phyloP scores from a whole-genome alignment of 148 eudicot genomes.

The Polygonum aviculare region DNA sequence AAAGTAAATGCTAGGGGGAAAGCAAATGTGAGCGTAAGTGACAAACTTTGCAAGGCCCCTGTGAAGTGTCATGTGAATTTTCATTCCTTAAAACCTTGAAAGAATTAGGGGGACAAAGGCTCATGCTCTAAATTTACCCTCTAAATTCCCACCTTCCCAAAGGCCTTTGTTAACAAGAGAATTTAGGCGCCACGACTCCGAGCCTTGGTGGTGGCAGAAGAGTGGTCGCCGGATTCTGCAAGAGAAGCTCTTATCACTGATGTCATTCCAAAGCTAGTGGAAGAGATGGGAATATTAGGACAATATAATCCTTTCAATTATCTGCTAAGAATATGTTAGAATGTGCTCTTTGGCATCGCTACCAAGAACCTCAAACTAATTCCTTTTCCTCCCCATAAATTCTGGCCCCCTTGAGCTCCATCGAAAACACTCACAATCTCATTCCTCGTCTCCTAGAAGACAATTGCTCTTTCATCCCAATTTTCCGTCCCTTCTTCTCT shows the following conservation, averaged over 20 bases:
- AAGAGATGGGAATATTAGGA: neutral
- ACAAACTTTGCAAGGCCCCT: neutral
- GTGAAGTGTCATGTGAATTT: conserved; percentile 5
- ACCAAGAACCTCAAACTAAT: conserved; percentile 22
- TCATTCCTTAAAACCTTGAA: neutral
- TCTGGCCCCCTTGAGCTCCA: conserved; percentile 23
- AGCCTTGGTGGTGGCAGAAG: conserved; percentile 4
- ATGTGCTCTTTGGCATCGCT: conserved; percentile 55
- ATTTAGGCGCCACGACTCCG: neutral
- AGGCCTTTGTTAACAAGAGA: neutral
- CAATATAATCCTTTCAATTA: neutral
- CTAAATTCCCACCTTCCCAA: neutral
- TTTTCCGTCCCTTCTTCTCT: neutral
- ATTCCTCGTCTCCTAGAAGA: neutral
- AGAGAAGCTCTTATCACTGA: neutral
- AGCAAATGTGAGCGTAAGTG: neutral
- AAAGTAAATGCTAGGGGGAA: neutral
- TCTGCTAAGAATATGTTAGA: conserved; percentile 38
- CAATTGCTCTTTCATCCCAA: neutral
- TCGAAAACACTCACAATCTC: conserved; percentile 32
- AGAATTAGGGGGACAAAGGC: neutral
- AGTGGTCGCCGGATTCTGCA: neutral
- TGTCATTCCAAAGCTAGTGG: conserved; percentile 4
- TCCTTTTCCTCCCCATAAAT: conserved; percentile 36
- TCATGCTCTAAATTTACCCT: neutral